Conservation (phyloP, 305 asterid genomes). For the Fraxinus xanthoxyloides region DNA sequence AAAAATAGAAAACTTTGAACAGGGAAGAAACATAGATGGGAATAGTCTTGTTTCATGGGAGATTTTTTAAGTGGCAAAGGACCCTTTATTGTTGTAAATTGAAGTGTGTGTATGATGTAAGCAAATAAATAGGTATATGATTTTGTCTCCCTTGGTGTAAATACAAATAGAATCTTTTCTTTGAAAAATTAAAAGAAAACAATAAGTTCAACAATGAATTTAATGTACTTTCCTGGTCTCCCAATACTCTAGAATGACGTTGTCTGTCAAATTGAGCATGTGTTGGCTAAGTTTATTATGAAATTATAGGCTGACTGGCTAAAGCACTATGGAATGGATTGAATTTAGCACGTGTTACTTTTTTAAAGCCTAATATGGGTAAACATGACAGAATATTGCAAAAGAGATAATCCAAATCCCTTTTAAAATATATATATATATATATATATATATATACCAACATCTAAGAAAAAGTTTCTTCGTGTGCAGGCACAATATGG, state of each 20-base stretch:
- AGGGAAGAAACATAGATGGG: neutral
- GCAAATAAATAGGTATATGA: neutral
- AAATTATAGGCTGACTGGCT: neutral
- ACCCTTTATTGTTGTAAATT: slow-evolving; percentile 8
- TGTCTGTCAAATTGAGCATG: slow-evolving; percentile 4
- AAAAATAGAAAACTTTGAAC: neutral
- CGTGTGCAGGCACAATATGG: neutral
- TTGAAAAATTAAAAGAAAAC: neutral
- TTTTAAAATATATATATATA: neutral
- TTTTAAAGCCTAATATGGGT: slow-evolving; percentile 11
- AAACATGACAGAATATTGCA: neutral
- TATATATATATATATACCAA: neutral
- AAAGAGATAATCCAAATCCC: neutral
- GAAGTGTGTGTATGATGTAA: neutral
- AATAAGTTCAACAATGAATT: neutral
- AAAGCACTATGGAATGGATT: neutral
- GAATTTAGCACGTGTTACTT: neutral
- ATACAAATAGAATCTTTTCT: neutral
- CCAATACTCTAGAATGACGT: slow-evolving; percentile 4
- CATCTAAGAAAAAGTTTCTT: slow-evolving; percentile 15
- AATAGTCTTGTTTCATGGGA: neutral
- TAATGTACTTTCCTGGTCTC: neutral
- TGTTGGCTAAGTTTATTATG: neutral
- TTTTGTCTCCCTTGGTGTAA: neutral
- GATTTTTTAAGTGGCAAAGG: neutral